Evolutionary conservation across 2,329 filamentous ascomycete species (phyloP), one percentile per base, ranked within the genome.

Genomic region (Fusarium proliferatum): DNA sequence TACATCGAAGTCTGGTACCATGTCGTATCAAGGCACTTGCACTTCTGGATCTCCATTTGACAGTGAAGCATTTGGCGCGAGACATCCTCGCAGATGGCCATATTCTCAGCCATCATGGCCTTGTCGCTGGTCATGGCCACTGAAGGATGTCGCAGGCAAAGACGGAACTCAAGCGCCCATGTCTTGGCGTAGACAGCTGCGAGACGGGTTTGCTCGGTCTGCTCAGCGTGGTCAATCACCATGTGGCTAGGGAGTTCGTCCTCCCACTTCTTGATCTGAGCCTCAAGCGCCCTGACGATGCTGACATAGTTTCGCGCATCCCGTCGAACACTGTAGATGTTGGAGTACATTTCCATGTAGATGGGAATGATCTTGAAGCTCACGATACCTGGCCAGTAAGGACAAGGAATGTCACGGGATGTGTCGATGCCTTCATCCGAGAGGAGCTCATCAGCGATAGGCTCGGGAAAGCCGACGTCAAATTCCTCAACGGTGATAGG

Each of bases 1-100:
- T 93, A 94, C 10, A 93, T 88, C 0, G 93, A 91, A 55, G 90
- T 87, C 53, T 92, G 91, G 76, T 93, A 93, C 92, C 93, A 95
- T 2, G 93, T 94, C 3, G 92, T 93, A 77, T 96, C 93, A 8
- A 95, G 83, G 49, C 90, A 90, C 77, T 92, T 93, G 64, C 91
- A 84, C 73, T 86, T 87, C 65, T 89, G 88, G 53, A 95, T 82
- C 60, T 89, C 85, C 28, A 86, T 85, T 10, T 91, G 88, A 33
- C 88, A 86, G 28, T 85, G 84, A 6, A 95, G 84, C 82, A 94
- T 89, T 69, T 91, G 88, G 52, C 88, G 86, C 10, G 92, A 88
- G 15, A 89, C 89, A 55, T 91, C 88, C 39, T 94, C 88, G 79
- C 92, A 94, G 48, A 92, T 88, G 48, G 86, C 86, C 61, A 90